phyloP scores from a whole-genome alignment of 140 eudicot species.

The Ambrosia hybrid region DNA sequence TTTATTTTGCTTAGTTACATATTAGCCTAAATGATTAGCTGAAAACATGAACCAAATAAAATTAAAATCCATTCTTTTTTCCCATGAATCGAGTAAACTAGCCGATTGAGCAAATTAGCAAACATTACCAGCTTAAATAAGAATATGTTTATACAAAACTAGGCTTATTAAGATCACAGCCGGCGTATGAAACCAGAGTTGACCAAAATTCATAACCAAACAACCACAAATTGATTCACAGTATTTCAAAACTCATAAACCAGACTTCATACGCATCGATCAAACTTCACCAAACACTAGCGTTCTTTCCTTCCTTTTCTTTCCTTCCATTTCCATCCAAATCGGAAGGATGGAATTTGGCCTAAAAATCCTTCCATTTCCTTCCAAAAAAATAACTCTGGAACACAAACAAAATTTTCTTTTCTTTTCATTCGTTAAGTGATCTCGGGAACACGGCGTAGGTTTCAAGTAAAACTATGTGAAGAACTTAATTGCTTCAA shows the following conservation, averaged over 20 bases:
- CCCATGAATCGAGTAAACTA: neutral
- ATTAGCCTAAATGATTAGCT: neutral
- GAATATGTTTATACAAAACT: neutral
- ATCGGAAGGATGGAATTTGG: no score
- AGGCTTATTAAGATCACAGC: neutral
- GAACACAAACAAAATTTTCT: no score
- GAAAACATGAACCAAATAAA: neutral
- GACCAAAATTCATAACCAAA: neutral
- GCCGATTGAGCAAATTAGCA: no score
- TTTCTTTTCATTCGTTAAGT: no score
- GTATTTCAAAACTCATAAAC: neutral
- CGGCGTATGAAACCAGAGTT: neutral
- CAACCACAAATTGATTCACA: neutral
- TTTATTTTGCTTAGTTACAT: neutral
- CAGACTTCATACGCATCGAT: neutral
- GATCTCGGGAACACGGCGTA: neutral
- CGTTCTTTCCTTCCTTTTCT: no score
- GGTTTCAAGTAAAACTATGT: conserved; percentile 4
- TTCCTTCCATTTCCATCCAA: no score
- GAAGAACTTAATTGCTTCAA: neutral
- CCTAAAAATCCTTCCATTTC: no score
- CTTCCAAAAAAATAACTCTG: no score
- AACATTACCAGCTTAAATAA: neutral
- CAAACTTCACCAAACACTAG: no score
- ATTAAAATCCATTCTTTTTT: neutral